Percentiles rank a stretch among this genome's conserved stretches.
Conservation (phyloP, 192 early-diverging fungal species). For the Lobosporangium transversale region DNA sequence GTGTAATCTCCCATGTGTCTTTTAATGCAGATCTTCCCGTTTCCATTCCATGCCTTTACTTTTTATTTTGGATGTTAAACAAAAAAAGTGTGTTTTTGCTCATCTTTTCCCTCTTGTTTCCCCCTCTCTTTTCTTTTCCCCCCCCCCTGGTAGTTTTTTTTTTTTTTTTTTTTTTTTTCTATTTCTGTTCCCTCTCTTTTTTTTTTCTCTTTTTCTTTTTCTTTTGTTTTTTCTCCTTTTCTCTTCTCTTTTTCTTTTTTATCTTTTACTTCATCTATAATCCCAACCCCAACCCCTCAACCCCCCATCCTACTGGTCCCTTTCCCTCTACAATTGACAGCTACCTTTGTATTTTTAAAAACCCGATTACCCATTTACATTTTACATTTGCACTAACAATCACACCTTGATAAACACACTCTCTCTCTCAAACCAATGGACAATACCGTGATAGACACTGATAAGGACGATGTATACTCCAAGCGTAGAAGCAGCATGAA, state of each 20-base stretch:
- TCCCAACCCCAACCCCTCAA: neutral
- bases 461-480: conserved; percentile 19
- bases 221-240: neutral
- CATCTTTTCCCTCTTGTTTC: no score
- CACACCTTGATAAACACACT: no score
- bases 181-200: neutral
- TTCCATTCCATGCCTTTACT: neutral
- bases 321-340: no score
- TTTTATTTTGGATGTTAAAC: no score
- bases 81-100: no score
- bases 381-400: neutral
- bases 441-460: no score
- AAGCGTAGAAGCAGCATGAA: conserved; percentile 51
- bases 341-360: no score
- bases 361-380: no score
- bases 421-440: no score
- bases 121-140: neutral
- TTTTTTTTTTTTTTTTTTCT: neutral
- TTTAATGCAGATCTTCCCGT: no score
- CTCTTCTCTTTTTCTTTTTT: neutral
- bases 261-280: neutral
- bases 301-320: no score
- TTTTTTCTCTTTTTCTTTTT: conserved; percentile 7
- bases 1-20: neutral
- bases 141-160: neutral